phyloP scores from a whole-genome alignment of 768 basidiomycete species.

The Strobilomyces echinocephalus region DNA sequence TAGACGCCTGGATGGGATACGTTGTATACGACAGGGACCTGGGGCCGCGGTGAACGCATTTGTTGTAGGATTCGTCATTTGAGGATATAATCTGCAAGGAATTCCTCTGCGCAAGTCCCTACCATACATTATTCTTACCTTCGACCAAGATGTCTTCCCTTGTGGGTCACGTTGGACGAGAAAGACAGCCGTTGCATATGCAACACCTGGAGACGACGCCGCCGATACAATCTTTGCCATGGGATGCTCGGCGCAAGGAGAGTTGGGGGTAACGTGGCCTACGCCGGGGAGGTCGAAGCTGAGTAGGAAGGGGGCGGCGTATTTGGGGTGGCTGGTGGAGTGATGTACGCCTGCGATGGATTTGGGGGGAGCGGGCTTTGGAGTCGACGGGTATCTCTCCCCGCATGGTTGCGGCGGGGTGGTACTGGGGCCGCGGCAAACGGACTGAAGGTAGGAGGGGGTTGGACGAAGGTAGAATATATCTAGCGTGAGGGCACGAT shows the following conservation, averaged over 20 bases:
- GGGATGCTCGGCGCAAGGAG: conserved; percentile 46
- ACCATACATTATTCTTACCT: too few relatives aligned
- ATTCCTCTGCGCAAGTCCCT: too few relatives aligned
- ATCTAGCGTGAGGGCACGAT: conserved; percentile 55
- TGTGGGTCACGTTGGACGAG: too few relatives aligned
- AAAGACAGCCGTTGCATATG: too few relatives aligned
- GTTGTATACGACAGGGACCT: too few relatives aligned
- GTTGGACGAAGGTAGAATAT: conserved; percentile 57
- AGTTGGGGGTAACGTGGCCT: conserved; percentile 61
- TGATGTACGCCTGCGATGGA: conserved; percentile 17
- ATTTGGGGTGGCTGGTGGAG: conserved; percentile 40
- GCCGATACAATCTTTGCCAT: conserved; percentile 51
- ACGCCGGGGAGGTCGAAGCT: conserved; percentile 51
- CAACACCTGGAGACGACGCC: conserved; percentile 26
- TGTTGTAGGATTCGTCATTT: too few relatives aligned
- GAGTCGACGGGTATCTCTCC: conserved; percentile 29
- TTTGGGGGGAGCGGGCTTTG: conserved; percentile 20
- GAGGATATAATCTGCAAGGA: too few relatives aligned
- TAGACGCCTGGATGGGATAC: too few relatives aligned
- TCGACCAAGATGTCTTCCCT: too few relatives aligned
- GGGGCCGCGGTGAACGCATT: too few relatives aligned
- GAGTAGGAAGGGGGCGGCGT: conserved; percentile 54
- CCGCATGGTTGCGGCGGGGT: conserved; percentile 28
- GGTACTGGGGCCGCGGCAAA: conserved; percentile 27
- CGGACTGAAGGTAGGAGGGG: conserved; percentile 25